Percentiles rank a stretch among this genome's conserved stretches.
Conservation (phyloP, 169 alveolate species). For the Plasmodium gonderi region DNA sequence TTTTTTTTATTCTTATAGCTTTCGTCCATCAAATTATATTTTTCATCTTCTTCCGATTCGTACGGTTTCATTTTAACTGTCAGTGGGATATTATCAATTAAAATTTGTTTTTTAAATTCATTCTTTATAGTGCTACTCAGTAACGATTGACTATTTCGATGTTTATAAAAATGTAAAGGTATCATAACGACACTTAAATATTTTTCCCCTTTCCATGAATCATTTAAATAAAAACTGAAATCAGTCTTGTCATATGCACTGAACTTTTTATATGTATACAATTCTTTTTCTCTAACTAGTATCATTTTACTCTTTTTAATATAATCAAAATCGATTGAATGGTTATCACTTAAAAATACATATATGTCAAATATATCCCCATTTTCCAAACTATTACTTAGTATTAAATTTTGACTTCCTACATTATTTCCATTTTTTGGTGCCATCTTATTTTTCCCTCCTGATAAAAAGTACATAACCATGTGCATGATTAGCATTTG, state of each 20-base stretch:
- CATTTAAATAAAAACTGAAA: conserved; percentile 44
- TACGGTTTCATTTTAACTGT: conserved; percentile 69
- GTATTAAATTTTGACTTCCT: conserved; percentile 28
- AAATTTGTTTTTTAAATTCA: conserved; percentile 18
- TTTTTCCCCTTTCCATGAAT: conserved; percentile 72
- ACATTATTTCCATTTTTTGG: conserved; percentile 13
- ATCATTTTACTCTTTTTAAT: conserved; percentile 60
- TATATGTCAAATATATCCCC: conserved; percentile 77
- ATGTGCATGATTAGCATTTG: conserved; percentile 78
- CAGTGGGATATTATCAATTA: conserved; percentile 71
- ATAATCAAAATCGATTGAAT: conserved; percentile 70
- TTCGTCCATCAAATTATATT: conserved; percentile 39
- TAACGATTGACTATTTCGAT: not conserved
- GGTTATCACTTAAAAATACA: conserved; percentile 74
- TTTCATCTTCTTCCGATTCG: conserved; percentile 46
- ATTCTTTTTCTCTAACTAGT: conserved; percentile 71
- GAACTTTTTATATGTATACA: conserved; percentile 23
- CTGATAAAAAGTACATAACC: conserved; percentile 78
- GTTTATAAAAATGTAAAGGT: conserved; percentile 48
- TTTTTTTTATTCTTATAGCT: not conserved
- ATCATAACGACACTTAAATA: conserved; percentile 45
- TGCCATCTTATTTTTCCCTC: conserved; percentile 72
- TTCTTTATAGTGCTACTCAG: conserved; percentile 22
- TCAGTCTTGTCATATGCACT: conserved; percentile 22
- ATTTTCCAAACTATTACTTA: conserved; percentile 73